phyloP scores from a whole-genome alignment of 345 rosid species.

The Eucalyptus sp. region DNA sequence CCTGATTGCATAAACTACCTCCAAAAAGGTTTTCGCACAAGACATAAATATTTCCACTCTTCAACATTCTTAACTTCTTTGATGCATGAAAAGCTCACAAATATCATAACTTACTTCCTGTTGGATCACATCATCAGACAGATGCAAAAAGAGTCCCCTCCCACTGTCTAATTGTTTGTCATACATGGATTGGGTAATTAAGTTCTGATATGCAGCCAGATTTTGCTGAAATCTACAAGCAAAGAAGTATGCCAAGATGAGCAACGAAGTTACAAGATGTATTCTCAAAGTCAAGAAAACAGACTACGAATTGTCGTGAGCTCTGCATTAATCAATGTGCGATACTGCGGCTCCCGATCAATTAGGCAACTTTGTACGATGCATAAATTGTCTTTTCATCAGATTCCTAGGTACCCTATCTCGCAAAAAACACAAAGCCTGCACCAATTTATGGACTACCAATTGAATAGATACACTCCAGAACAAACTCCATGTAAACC shows the following conservation, averaged over 20 bases:
- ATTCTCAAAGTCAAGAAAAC: not conserved
- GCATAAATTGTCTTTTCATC: not conserved
- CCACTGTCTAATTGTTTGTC: conserved; percentile 98
- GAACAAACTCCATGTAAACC: not conserved
- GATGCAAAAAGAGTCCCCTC: conserved; percentile 81
- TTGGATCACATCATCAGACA: conserved; percentile 95
- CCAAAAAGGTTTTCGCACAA: not conserved
- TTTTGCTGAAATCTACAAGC: conserved; percentile 71
- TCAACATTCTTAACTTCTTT: not conserved
- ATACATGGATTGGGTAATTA: conserved; percentile 92
- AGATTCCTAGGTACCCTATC: not conserved
- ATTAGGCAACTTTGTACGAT: not conserved
- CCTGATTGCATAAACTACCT: not conserved
- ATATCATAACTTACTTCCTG: conserved; percentile 72
- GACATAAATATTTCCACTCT: not conserved
- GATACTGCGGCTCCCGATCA: not conserved
- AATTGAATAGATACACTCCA: not conserved
- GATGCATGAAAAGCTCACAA: not conserved
- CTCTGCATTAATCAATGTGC: not conserved
- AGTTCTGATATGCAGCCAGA: conserved; percentile 76
- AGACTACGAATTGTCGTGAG: not conserved
- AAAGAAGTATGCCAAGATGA: not conserved
- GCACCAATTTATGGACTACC: not conserved
- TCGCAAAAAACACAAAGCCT: not conserved
- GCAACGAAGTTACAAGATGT: not conserved